Percentiles rank a stretch among this genome's conserved stretches.
Conservation (phyloP, 202 grass and related monocot species). For the Digitaria exilis region DNA sequence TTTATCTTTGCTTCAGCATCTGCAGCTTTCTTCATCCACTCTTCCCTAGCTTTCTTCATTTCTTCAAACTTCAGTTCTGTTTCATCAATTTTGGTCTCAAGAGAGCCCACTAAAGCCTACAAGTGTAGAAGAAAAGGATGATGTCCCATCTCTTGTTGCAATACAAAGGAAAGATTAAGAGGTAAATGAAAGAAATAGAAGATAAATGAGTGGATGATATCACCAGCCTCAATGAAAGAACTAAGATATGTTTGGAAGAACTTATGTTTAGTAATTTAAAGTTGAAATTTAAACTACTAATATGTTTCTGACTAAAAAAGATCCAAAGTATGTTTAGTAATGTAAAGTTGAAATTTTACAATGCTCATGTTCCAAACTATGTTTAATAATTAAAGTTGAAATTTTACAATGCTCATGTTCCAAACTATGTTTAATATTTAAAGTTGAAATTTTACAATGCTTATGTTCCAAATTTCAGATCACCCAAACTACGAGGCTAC, state of each 20-base stretch:
- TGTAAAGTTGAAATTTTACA: too few species aligned
- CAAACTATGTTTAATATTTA: neutral
- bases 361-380: too few species aligned
- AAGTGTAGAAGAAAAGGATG: conserved; percentile 32
- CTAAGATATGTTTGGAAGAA: neutral
- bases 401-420: too few species aligned
- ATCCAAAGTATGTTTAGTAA: too few species aligned
- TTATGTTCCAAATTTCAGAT: neutral
- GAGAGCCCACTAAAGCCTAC: conserved; percentile 73
- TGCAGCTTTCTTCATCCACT: conserved; percentile 60
- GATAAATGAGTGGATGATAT: conserved; percentile 24
- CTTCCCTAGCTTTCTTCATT: conserved; percentile 72
- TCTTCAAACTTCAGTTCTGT: conserved; percentile 92
- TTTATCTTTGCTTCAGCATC: conserved; percentile 68
- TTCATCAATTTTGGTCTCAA: conserved; percentile 87
- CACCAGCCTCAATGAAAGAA: conserved; percentile 21
- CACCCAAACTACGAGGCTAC: conserved; percentile 2
- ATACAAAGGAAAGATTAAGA: neutral
- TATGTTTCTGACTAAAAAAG: too few species aligned
- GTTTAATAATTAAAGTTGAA: too few species aligned
- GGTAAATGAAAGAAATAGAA: neutral
- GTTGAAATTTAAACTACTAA: too few species aligned
- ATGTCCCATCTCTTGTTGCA: conserved; percentile 6
- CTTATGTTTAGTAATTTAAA: conserved; percentile 16
- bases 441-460: neutral